Evolutionary conservation across 192 early-diverging fungal species (phyloP).

Genomic region (Chytriomyces confervae): DNA sequence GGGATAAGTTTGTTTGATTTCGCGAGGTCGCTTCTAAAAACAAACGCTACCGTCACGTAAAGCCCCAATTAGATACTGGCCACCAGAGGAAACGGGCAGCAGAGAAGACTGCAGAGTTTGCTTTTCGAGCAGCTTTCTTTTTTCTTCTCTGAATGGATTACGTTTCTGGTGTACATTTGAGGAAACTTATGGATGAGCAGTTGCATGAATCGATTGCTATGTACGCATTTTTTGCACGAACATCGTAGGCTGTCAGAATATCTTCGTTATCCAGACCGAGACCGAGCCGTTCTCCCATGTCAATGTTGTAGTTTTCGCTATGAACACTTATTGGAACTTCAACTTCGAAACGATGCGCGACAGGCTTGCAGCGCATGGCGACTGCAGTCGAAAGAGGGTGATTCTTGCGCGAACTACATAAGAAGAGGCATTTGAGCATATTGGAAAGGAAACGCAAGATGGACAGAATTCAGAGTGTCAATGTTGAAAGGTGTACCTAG

Average conservation of each 20-base stretch:
- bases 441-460: conserved; percentile 37
- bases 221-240: neutral
- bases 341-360: conserved; percentile 81
- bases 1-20: conserved; percentile 9
- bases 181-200: conserved; percentile 12
- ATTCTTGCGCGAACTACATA: conserved; percentile 11
- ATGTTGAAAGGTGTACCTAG: conserved; percentile 55
- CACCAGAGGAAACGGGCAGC: conserved; percentile 67
- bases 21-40: neutral
- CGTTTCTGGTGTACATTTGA: neutral
- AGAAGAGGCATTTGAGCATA: conserved; percentile 3
- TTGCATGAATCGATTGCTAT: conserved; percentile 18
- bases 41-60: conserved; percentile 66
- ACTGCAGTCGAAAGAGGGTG: conserved; percentile 48
- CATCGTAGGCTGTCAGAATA: conserved; percentile 59
- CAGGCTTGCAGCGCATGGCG: conserved; percentile 81
- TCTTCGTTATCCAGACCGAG: conserved; percentile 76
- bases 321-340: conserved; percentile 81
- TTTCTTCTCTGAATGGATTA: conserved; percentile 22
- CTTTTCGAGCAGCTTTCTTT: conserved; percentile 73
- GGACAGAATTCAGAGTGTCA: conserved; percentile 39
- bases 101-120: conserved; percentile 78
- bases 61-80: conserved; percentile 85
- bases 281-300: conserved; percentile 75
- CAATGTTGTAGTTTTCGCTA: conserved; percentile 74